A percentile compares a stretch with the other conserved stretches of the same genome.
Conservation (phyloP, 176 grass and related monocot genomes). For the Zizania latifolia region DNA sequence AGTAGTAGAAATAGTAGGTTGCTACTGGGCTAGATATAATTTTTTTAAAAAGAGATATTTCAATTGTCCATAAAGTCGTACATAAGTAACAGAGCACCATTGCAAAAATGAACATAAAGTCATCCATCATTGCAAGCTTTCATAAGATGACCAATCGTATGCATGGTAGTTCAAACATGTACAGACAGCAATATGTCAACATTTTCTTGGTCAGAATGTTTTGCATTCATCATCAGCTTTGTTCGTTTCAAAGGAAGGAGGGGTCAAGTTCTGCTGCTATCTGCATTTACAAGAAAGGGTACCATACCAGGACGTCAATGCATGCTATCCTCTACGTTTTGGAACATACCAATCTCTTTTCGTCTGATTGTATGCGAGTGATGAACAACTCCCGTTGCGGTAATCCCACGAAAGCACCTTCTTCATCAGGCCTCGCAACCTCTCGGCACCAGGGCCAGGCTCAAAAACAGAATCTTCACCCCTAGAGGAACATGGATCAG, state of each 20-base stretch:
- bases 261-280: slow-evolving; percentile 15
- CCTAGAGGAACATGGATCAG: slow-evolving; percentile 53
- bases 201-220: slow-evolving; percentile 26
- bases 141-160: neutral
- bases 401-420: slow-evolving; percentile 63
- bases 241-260: slow-evolving; percentile 28
- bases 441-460: slow-evolving; percentile 59
- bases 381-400: slow-evolving; percentile 68
- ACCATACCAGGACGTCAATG: neutral
- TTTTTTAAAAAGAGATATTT: too few relatives aligned
- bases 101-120: neutral
- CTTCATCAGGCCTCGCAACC: slow-evolving; percentile 62
- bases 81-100: neutral
- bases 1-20: too few relatives aligned
- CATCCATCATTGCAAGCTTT: neutral
- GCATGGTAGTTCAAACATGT: too few relatives aligned
- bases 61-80: too few relatives aligned
- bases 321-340: slow-evolving; percentile 26
- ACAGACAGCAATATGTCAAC: neutral
- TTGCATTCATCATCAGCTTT: slow-evolving; percentile 4
- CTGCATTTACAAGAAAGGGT: slow-evolving; percentile 31
- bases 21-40: too few relatives aligned
- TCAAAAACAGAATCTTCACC: slow-evolving; percentile 53
- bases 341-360: slow-evolving; percentile 68
- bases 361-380: slow-evolving; percentile 63